Percentiles rank a stretch among this genome's conserved stretches.
Evolutionary conservation across 164 flowering plant species (phyloP).

Genomic region (Chimonanthus praecox): DNA sequence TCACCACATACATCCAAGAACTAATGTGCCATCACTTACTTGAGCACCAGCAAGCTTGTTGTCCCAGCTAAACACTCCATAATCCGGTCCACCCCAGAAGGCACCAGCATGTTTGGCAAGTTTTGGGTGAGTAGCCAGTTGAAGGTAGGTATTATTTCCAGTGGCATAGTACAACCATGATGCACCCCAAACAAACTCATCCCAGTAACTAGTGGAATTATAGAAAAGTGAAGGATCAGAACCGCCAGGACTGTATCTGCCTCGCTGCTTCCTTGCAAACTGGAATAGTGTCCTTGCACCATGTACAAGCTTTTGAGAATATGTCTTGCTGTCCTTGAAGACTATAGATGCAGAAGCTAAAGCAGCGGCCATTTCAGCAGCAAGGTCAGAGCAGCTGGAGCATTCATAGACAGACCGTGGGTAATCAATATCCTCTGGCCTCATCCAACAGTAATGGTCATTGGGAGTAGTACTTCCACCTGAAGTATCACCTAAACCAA

Average conservation of each 20-base stretch:
- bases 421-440: constrained; percentile 96
- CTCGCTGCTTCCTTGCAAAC: constrained; percentile 75
- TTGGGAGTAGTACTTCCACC: constrained; percentile 47
- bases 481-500: constrained; percentile 74
- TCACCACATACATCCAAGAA: too few relatives aligned
- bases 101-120: constrained; percentile 96
- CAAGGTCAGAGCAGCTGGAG: constrained; percentile 80
- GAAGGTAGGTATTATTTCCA: constrained; percentile 72
- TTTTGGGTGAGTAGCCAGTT: constrained; percentile 61
- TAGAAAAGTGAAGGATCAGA: constrained; percentile 63
- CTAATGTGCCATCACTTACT: constrained; percentile 32
- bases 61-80: constrained; percentile 96
- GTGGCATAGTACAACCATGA: constrained; percentile 97
- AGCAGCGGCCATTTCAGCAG: constrained; percentile 98
- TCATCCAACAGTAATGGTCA: constrained; percentile 97
- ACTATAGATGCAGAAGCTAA: constrained; percentile 96
- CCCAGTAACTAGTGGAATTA: constrained; percentile 84
- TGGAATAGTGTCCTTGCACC: constrained; percentile 76
- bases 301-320: constrained; percentile 91
- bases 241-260: constrained; percentile 67
- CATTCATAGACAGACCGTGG: constrained; percentile 60
- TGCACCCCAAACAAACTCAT: constrained; percentile 93
- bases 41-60: constrained; percentile 96
- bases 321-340: constrained; percentile 87
- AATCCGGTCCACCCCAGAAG: constrained; percentile 90